These are phyloP conservation scores for Kwoniella dejecticola DNA, from an alignment of 768 basidiomycete species.

Conservation along the genomic window DNA sequence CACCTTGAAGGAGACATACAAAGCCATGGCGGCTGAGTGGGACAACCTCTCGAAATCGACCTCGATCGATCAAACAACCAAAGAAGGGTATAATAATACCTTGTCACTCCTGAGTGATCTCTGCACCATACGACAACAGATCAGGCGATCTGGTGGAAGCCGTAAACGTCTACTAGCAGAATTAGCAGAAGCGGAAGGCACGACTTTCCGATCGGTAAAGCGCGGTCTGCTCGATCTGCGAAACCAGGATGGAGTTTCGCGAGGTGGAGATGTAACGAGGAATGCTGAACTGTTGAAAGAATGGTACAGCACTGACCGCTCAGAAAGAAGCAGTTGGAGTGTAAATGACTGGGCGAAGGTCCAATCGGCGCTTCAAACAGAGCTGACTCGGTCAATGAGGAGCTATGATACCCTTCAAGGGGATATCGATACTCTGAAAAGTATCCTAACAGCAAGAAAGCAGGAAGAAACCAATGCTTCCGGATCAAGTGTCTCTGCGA, in stretches of 20 bases:
- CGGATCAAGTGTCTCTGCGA: too few relatives aligned
- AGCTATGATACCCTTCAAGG: not conserved
- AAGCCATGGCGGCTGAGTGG: too few relatives aligned
- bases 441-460: too few relatives aligned
- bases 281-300: not conserved
- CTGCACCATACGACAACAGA: not conserved
- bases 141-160: not conserved
- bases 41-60: too few relatives aligned
- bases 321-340: not conserved
- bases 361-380: too few relatives aligned
- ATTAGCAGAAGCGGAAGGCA: not conserved
- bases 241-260: not conserved
- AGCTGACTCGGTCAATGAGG: too few relatives aligned
- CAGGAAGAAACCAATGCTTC: too few relatives aligned
- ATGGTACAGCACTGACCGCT: not conserved
- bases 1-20: too few relatives aligned
- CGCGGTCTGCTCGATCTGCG: not conserved
- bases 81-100: not conserved
- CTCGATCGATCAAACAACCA: not conserved
- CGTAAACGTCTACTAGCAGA: not conserved
- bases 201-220: not conserved
- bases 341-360: not conserved
- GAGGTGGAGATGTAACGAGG: not conserved
- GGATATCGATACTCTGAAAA: not conserved
- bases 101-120: not conserved